Conservation (phyloP, 495 filamentous ascomycete species). For the Aspergillus bertholletiae region DNA sequence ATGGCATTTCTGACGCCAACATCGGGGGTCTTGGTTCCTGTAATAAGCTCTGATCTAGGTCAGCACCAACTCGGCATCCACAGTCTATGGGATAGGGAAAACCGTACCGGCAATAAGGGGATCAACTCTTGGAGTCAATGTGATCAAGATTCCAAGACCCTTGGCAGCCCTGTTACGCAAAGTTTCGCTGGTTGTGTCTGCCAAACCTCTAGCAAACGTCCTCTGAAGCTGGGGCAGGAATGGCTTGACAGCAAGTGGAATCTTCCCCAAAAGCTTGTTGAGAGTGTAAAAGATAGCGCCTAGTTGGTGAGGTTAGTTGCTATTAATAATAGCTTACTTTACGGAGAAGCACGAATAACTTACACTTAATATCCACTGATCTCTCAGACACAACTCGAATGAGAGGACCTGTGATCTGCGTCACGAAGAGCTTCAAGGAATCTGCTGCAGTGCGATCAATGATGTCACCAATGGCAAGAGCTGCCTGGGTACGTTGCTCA, state of each 20-base stretch:
- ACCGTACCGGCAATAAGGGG: slow-evolving; percentile 64
- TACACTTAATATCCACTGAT: slow-evolving; percentile 85
- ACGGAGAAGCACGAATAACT: slow-evolving; percentile 6
- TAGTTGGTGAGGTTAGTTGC: slow-evolving; percentile 16
- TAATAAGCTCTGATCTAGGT: slow-evolving; percentile 68
- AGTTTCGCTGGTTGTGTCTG: slow-evolving; percentile 87
- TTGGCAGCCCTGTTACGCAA: slow-evolving; percentile 88
- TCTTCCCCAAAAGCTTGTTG: slow-evolving; percentile 95
- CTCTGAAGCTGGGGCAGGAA: slow-evolving; percentile 96
- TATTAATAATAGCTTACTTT: neutral
- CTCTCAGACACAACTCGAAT: slow-evolving; percentile 96
- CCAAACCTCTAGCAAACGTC: slow-evolving; percentile 92
- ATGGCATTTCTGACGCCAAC: slow-evolving; percentile 89
- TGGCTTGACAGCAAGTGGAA: slow-evolving; percentile 90
- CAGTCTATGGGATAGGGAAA: neutral
- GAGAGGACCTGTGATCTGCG: slow-evolving; percentile 93
- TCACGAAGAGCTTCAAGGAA: slow-evolving; percentile 88
- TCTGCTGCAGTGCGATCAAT: slow-evolving; percentile 83
- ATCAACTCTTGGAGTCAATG: slow-evolving; percentile 91
- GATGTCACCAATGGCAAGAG: slow-evolving; percentile 91
- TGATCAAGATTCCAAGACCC: slow-evolving; percentile 92
- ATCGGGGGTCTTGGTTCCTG: slow-evolving; percentile 88
- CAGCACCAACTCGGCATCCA: slow-evolving; percentile 1
- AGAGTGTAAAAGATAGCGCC: slow-evolving; percentile 90
- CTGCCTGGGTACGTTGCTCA: slow-evolving; percentile 88